Conservation (phyloP, 352 stramenopile genomes). For the Globisporangium carolinianum region DNA sequence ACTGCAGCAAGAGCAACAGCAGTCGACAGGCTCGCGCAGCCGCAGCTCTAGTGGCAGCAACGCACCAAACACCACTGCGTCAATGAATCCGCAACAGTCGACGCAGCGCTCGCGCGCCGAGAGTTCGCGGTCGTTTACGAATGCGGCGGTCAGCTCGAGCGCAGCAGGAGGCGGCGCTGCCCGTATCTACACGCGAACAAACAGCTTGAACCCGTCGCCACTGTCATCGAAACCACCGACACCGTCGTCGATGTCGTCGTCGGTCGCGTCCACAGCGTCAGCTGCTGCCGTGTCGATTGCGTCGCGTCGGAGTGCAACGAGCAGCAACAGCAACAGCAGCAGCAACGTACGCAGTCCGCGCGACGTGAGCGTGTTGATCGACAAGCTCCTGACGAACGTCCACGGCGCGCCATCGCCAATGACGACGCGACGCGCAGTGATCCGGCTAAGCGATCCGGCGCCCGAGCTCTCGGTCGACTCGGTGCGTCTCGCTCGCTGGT, state of each 20-base stretch:
- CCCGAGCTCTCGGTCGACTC: conserved; percentile 20
- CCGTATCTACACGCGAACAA: neutral
- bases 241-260: conserved; percentile 5
- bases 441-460: conserved; percentile 45
- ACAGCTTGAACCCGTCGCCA: conserved; percentile 2
- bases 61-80: neutral
- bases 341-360: conserved; percentile 22
- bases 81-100: neutral
- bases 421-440: conserved; percentile 45
- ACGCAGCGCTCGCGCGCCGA: conserved; percentile 3
- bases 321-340: conserved; percentile 13
- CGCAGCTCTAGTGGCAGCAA: neutral
- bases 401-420: conserved; percentile 48
- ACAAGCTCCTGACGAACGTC: conserved; percentile 45
- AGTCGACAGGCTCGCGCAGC: neutral
- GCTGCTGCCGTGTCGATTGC: conserved; percentile 22
- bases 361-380: conserved; percentile 46
- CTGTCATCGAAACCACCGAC: conserved; percentile 9
- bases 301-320: conserved; percentile 17
- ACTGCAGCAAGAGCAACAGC: conserved; percentile 1
- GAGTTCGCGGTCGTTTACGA: conserved; percentile 4
- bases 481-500: conserved; percentile 12
- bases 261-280: conserved; percentile 15
- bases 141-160: neutral
- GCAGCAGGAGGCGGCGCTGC: too few species aligned